Percentiles rank a stretch among this genome's conserved stretches.
Conservation (phyloP, 441 rosid genomes). For the Gossypium schwendimanii region DNA sequence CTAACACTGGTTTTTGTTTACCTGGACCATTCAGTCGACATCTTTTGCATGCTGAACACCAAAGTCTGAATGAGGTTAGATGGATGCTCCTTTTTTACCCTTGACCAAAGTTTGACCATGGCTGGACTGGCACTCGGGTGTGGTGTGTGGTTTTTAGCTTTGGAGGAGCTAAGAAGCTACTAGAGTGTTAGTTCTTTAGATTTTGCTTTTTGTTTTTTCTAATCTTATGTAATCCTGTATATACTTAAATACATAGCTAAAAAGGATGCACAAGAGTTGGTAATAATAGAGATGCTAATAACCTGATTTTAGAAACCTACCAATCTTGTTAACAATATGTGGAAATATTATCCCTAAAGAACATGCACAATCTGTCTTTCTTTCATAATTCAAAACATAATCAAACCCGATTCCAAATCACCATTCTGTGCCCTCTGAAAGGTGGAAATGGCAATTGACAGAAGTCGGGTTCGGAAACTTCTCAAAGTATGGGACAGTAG, state of each 20-base stretch:
- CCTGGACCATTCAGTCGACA: slow-evolving; percentile 27
- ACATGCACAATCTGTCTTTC: not conserved
- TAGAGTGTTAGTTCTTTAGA: too few species aligned
- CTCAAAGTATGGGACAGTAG: not conserved
- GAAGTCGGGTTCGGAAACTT: not conserved
- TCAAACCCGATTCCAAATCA: slow-evolving; percentile 19
- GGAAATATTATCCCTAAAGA: not conserved
- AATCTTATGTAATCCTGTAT: too few species aligned
- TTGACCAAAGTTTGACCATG: too few species aligned
- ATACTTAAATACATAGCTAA: too few species aligned
- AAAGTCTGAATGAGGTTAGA: slow-evolving; percentile 34
- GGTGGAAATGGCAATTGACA: not conserved
- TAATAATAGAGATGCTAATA: not conserved
- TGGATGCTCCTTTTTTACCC: slow-evolving; percentile 27
- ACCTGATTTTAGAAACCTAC: not conserved
- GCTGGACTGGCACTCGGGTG: too few species aligned
- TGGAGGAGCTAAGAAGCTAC: too few species aligned
- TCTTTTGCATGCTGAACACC: slow-evolving; percentile 32
- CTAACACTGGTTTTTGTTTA: slow-evolving; percentile 23
- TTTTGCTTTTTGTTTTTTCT: too few species aligned
- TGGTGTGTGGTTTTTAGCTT: too few species aligned
- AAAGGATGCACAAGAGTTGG: not conserved
- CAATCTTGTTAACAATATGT: not conserved
- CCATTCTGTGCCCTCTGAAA: too few species aligned
- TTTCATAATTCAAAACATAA: not conserved